Base-by-base conservation (phyloP, 2,329 filamentous ascomycete species). In the Diaporthe amygdali region DNA sequence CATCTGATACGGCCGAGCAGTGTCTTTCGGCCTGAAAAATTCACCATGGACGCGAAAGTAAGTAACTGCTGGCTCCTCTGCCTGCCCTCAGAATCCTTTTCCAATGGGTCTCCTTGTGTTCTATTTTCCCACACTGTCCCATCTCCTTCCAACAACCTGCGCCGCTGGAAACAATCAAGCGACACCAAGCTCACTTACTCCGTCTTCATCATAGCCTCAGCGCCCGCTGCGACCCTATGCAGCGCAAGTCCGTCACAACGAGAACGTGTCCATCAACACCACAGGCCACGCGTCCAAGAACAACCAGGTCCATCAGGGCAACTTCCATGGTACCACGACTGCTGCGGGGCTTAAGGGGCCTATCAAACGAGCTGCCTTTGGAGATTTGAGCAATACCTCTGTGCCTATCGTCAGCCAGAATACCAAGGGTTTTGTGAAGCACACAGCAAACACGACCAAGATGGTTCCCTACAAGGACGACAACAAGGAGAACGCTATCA, bases 341-440 rank as follows among this genome's bases (percentile, higher is more conserved):
- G 84, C 87, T 73, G 86, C 85, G 63, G 86, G 85, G 47, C 82
- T 91, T 74, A 94, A 92, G 81, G 87, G 87, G 68, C 86, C 89
- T 70, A 86, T 91, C 69, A 96, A 95, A 84, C 91, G 95, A 75
- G 91, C 91, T 73, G 94, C 91, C 15, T 95, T 97, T 81, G 93
- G 90, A 63, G 95, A 97, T 79, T 88, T 96, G 73, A 96, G 93
- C 85, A 96, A 95, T 78, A 91, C 87, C 55, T 78, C 85, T 49
- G 83, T 84, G 73, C 79, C 80, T 55, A 69, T 75, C 37, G 51
- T 71, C 27, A 71, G 74, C 32, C 77, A 83, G 63, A 75, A 81
- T 37, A 32, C 73, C 68, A 86, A 86, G 77, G 75, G 75, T 20
- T 37, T 74, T 17, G 70, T 75, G 69, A 85, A 84, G 73, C 74